Evolutionary conservation across 768 basidiomycete species (phyloP).

Genomic region (Hypholoma sublateritium): DNA sequence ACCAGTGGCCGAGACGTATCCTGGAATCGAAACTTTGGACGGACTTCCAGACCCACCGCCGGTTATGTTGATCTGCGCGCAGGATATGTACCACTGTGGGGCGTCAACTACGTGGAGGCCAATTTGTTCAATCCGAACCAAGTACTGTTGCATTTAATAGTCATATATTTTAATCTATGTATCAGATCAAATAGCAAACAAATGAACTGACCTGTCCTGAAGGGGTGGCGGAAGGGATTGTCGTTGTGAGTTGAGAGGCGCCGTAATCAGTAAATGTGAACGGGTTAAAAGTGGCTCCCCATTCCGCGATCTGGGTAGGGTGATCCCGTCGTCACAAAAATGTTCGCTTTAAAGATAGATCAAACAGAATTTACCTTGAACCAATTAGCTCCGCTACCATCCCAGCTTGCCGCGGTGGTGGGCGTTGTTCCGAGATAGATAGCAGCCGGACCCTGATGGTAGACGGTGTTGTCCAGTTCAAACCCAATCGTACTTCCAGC

Average conservation of each 20-base stretch:
- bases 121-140: constrained; percentile 46
- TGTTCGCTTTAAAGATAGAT: background rate
- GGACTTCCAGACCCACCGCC: constrained; percentile 44
- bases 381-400: constrained; percentile 50
- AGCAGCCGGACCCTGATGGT: constrained; percentile 43
- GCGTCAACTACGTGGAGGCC: constrained; percentile 45
- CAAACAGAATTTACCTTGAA: constrained; percentile 39
- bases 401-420: constrained; percentile 37
- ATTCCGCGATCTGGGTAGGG: constrained; percentile 37
- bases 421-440: constrained; percentile 52
- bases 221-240: constrained; percentile 41
- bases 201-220: constrained; percentile 34
- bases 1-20: constrained; percentile 40
- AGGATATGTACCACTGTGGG: constrained; percentile 49
- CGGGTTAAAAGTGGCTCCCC: constrained; percentile 38
- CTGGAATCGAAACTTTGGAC: constrained; percentile 48
- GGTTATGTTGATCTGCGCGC: constrained; percentile 46
- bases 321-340: background rate
- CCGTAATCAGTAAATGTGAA: constrained; percentile 34
- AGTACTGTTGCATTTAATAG: constrained; percentile 32
- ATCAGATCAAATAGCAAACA: background rate
- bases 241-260: constrained; percentile 34
- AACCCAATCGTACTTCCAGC: constrained; percentile 42
- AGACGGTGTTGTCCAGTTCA: constrained; percentile 36
- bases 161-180: background rate